Evolutionary conservation across 768 basidiomycete genomes (phyloP), one percentile per base, ranked within the genome.

Genomic region (Coprinopsis cinerea): DNA sequence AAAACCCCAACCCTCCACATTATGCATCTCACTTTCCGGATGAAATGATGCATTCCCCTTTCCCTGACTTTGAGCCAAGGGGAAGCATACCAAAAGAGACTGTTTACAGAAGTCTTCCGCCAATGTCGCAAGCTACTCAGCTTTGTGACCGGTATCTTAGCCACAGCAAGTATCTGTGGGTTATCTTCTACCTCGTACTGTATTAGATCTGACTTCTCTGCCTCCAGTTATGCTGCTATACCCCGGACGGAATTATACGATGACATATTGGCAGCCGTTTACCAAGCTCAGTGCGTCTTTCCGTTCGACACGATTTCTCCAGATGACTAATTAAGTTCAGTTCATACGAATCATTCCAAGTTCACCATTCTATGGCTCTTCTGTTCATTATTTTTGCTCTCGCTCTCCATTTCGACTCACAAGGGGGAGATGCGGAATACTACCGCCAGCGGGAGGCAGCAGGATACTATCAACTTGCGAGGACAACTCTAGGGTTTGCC

Each of bases 321-420:
- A 30, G 23, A 18, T 49, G 20, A 50, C 45, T 15, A 9, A 15
- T 17, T 17, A 18, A 14, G n/a, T 2, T 3, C 49, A 75, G 75
- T 13, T 69, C 67, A 3, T 70, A 69, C 11, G 70, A 71, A 39
- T 57, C 55, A 5, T 55, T 72, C 40, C 60, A 68, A 6, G 64
- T 62, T n/a, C 65, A 74, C n/a, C 81, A 86, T 51, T 64, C 74
- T 1, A 66, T 87, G 14, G 71, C 84, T 0, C 70, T 88, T 23
- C 69, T 89, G 17, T 85, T 82, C 59, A 74, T 76, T 36, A 62
- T 88, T 11, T 81, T 90, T 53, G 78, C 85, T 4, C 71, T 89
- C 22, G 85, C 77, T 0, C 65, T 74, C 0, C 67, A 86, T n/a
- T 81, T 85, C 54, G 82, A 73, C 4, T 58, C 66, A 42, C 60